These are phyloP conservation scores for Yamadazyma triangularis DNA, from an alignment of 1,139 yeast genomes.

Conservation along the genomic window DNA sequence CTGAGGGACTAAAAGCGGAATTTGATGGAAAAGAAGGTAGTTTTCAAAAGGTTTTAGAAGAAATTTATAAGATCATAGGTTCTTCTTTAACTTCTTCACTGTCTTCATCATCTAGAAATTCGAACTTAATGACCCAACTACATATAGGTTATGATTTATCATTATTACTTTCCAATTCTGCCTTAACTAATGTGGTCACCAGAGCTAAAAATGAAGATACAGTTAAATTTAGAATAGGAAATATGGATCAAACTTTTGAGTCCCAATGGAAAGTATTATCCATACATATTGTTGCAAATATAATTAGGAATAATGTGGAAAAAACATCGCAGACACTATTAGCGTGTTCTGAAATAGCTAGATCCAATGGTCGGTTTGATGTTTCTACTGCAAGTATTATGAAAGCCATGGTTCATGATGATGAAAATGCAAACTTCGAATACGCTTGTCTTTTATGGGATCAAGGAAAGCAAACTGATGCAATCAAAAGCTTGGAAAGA, in stretches of 20 bases:
- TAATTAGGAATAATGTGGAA: conserved; percentile 7
- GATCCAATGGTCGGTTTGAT: conserved; percentile 67
- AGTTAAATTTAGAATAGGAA: conserved; percentile 36
- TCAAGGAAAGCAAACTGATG: conserved; percentile 85
- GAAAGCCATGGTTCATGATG: conserved; percentile 53
- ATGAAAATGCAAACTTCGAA: conserved; percentile 60
- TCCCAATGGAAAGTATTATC: conserved; percentile 60
- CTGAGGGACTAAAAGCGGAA: conserved; percentile 52
- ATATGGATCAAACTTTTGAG: conserved; percentile 59
- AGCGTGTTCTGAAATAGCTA: conserved; percentile 58
- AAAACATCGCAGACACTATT: conserved; percentile 46
- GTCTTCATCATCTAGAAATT: conserved; percentile 57
- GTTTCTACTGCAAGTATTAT: conserved; percentile 71
- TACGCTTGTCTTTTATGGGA: conserved; percentile 87
- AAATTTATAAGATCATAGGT: conserved; percentile 56
- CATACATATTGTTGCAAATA: conserved; percentile 53
- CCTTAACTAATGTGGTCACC: neutral
- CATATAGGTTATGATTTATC: conserved; percentile 72
- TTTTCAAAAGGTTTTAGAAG: conserved; percentile 26
- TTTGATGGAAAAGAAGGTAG: conserved; percentile 16
- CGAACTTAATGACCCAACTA: conserved; percentile 53
- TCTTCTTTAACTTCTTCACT: conserved; percentile 55
- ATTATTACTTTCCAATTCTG: neutral
- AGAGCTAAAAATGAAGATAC: conserved; percentile 15
- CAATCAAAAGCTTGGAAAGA: conserved; percentile 61